A percentile compares a stretch with the other conserved stretches of the same genome.
Conservation (phyloP, 2,329 filamentous ascomycete genomes). For the Dactylellina sp. region DNA sequence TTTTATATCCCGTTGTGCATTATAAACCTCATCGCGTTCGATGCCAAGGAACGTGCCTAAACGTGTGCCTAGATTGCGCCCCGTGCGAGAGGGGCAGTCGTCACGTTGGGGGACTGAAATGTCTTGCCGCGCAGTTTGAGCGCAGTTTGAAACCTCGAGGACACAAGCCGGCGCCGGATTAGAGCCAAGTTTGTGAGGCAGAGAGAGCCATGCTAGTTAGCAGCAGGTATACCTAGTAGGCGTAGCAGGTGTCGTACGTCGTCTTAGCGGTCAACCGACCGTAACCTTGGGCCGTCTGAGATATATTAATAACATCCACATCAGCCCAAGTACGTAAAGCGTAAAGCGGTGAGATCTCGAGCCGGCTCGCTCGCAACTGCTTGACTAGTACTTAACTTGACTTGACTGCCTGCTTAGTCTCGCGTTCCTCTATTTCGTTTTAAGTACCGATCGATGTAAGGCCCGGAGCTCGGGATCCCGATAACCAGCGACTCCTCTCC, state of each 20-base stretch:
- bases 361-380: not conserved
- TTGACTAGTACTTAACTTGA: not conserved
- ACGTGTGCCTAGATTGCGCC: slow-evolving; percentile 10
- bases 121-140: slow-evolving; percentile 24
- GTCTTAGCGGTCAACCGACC: slow-evolving; percentile 21
- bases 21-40: slow-evolving; percentile 4
- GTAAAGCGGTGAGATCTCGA: slow-evolving; percentile 24
- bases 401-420: not conserved
- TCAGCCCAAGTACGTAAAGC: slow-evolving; percentile 43
- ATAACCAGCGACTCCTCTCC: not conserved
- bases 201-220: too few species aligned
- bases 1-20: not conserved
- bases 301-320: slow-evolving; percentile 54
- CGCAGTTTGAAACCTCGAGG: slow-evolving; percentile 11
- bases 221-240: too few species aligned
- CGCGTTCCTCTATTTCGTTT: too few species aligned
- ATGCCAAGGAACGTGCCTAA: slow-evolving; percentile 23
- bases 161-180: not conserved
- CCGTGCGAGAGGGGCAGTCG: slow-evolving; percentile 8
- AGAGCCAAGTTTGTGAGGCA: slow-evolving; percentile 36
- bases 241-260: slow-evolving; percentile 52
- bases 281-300: slow-evolving; percentile 30
- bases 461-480: not conserved
- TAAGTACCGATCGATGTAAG: not conserved
- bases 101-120: slow-evolving; percentile 5